These are phyloP conservation scores for Amaranthus palmeri DNA, from an alignment of 148 eudicot genomes.

Conservation along the genomic window DNA sequence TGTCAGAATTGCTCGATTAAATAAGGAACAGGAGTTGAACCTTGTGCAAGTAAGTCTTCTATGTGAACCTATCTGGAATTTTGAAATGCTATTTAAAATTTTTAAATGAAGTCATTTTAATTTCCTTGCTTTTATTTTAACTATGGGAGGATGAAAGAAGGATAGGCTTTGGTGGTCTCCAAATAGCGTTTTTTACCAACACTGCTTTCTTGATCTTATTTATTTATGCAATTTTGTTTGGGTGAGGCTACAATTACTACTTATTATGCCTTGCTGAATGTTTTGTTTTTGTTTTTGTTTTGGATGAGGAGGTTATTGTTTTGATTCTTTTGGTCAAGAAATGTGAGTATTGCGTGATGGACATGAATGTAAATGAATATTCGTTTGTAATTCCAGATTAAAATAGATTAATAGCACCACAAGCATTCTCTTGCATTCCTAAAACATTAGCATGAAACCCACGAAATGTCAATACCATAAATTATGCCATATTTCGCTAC, in stretches of 20 bases:
- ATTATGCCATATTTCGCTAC: no score
- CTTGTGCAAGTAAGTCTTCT: conserved; percentile 59
- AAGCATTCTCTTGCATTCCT: no score
- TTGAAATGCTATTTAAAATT: background rate
- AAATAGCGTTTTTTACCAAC: background rate
- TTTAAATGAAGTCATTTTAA: background rate
- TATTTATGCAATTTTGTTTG: background rate
- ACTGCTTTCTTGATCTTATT: background rate
- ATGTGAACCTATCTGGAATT: background rate
- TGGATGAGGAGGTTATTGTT: no score
- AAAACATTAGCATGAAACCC: no score
- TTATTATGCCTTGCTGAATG: background rate
- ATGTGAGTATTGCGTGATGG: no score
- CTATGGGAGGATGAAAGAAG: background rate
- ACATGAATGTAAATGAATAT: no score
- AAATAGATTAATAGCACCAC: no score
- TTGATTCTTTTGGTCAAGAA: no score
- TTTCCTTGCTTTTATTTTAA: background rate
- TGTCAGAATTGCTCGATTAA: conserved; percentile 73
- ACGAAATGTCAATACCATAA: no score
- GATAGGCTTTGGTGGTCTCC: background rate
- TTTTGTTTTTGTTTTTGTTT: background rate
- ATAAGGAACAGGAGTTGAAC: conserved; percentile 87
- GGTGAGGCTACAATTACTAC: background rate
- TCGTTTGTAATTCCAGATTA: no score